Evolutionary conservation across 2,329 filamentous ascomycete genomes (phyloP), one percentile per base, ranked within the genome.

Genomic region (Colletotrichum echinochloae): DNA sequence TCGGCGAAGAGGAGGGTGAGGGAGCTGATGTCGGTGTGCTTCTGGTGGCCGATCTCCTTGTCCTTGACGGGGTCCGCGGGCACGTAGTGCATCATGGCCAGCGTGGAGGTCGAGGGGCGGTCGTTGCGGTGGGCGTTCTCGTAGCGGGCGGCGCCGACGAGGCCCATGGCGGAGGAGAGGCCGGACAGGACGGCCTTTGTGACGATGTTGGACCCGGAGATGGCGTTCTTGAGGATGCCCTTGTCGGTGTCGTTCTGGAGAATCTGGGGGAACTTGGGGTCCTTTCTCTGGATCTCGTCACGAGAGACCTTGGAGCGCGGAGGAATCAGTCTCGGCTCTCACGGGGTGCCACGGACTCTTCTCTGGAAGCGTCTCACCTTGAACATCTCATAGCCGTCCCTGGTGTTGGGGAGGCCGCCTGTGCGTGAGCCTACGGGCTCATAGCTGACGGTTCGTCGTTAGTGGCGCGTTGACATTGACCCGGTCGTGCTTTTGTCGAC

Each of bases 71-170:
- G 80, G 66, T 85, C 82, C 26, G 79, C 80, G 26, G 84, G 84
- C 69, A 85, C 80, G 78, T 87, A 87, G 80, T 86, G 85, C 83
- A 87, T 85, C 84, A 87, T 85, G 72, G 84, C 83, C n/a, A 88
- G 78, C 18, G 85, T 86, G 59, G 79, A 84, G 35, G 82, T 85
- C 7, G 84, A 86, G 8, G 83, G 82, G 8, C 81, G 80, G 72
- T 85, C 82, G 78, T 86, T 86, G 74, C 84, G 83, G 80, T 88
- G 85, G 68, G 79, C 78, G 77, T 84, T 83, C 77, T 87, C 85
- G 77, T 85, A 87, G 46, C 85, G 81, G 16, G 77, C 78, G 5
- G 81, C 81, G 35, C 85, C 85, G 1, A 78, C 78, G 39, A 86
- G 83, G 23, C 81, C 80, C 71, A 85, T 80, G 2, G 79, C 84